Evolutionary conservation across 257 asterid species (phyloP).

Genomic region (Voacanga thouarsii): DNA sequence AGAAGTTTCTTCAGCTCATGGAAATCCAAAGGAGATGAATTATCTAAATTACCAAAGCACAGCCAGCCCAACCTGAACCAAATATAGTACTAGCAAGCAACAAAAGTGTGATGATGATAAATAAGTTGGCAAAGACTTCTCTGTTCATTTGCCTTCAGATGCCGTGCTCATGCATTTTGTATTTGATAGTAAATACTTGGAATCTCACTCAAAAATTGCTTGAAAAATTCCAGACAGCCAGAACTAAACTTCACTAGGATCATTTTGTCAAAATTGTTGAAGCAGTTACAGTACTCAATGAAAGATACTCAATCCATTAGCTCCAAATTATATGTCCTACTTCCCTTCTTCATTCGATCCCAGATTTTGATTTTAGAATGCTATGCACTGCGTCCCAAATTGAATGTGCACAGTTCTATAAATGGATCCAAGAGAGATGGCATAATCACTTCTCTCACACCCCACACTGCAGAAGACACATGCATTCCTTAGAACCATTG

Average conservation of each 20-base stretch:
- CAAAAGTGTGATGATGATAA: neutral
- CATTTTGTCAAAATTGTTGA: neutral
- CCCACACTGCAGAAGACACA: neutral
- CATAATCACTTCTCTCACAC: neutral
- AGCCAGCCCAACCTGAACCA: neutral
- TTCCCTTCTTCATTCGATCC: neutral
- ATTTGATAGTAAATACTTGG: conserved; percentile 1
- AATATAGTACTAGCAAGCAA: neutral
- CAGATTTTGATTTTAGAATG: neutral
- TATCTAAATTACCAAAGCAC: neutral
- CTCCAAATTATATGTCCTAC: neutral
- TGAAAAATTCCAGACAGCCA: neutral
- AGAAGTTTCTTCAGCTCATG: neutral
- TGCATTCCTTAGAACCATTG: neutral
- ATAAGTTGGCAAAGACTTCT: neutral
- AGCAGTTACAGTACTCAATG: neutral
- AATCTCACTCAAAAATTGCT: neutral
- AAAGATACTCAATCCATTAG: neutral
- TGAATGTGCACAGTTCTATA: neutral
- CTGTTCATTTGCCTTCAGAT: neutral
- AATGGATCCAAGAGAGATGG: neutral
- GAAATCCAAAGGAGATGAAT: neutral
- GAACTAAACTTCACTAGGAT: neutral
- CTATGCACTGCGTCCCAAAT: neutral
- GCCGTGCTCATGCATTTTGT: neutral